Evolutionary conservation across 2,329 filamentous ascomycete genomes (phyloP).

Genomic region (Exophiala sp.): DNA sequence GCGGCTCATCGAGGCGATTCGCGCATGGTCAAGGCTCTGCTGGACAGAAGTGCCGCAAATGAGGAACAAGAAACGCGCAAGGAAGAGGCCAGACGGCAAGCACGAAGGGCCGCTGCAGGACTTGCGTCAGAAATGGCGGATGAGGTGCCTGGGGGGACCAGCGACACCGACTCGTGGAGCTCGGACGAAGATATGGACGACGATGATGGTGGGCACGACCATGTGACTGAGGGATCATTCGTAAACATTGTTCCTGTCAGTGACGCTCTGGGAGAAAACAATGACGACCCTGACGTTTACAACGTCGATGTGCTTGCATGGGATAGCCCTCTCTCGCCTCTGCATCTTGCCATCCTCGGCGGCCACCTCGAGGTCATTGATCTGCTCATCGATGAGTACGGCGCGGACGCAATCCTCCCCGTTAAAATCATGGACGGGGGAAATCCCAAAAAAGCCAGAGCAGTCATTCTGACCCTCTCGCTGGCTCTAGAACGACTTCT

Average conservation of each 20-base stretch:
- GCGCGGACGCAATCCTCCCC: slow-evolving; percentile 68
- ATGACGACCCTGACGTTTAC: slow-evolving; percentile 69
- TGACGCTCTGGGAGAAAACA: slow-evolving; percentile 48
- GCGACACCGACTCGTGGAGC: slow-evolving; percentile 33
- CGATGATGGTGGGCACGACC: slow-evolving; percentile 44
- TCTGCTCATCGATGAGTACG: slow-evolving; percentile 63
- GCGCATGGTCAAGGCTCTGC: slow-evolving; percentile 65
- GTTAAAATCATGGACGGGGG: slow-evolving; percentile 54
- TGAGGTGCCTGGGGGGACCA: slow-evolving; percentile 19
- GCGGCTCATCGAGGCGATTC: slow-evolving; percentile 63
- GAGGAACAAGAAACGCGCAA: slow-evolving; percentile 55
- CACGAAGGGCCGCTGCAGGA: slow-evolving; percentile 19
- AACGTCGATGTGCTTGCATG: slow-evolving; percentile 73
- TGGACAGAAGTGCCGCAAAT: slow-evolving; percentile 68
- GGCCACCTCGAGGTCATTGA: slow-evolving; percentile 66
- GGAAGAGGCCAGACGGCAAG: slow-evolving; percentile 27
- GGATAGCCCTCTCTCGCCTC: slow-evolving; percentile 66
- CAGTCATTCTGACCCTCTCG: slow-evolving; percentile 62
- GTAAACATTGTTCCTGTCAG: slow-evolving; percentile 53
- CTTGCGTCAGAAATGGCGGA: slow-evolving; percentile 4
- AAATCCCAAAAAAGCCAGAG: slow-evolving; percentile 44
- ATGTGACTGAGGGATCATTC: slow-evolving; percentile 63
- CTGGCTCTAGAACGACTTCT: slow-evolving; percentile 60
- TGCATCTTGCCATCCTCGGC: slow-evolving; percentile 71
- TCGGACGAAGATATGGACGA: slow-evolving; percentile 38